Base-by-base conservation (phyloP, 2,329 filamentous ascomycete genomes). In the Aureobasidium sp. region DNA sequence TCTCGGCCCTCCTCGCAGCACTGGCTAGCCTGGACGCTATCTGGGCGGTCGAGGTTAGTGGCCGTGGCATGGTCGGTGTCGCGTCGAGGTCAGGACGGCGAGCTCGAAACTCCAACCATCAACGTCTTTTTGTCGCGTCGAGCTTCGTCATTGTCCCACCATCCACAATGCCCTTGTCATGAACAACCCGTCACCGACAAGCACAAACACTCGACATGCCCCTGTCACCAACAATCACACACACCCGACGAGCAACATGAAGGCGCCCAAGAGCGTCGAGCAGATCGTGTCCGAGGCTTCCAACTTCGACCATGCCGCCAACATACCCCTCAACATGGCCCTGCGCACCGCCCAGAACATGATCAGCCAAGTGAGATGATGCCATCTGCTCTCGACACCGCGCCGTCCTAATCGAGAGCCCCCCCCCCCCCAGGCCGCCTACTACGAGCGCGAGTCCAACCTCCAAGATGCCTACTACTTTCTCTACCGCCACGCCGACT, bases 391-490 rank as follows among this genome's bases (percentile, higher is more conserved):
- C 27, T 7, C 19, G 17, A 31, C 27, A 15, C 33, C 35, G 29
- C 13, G 51, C 25, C 47, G 51, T 65, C 67, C 69, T 60, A 67
- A 59, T 64, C 25, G 35, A n/a, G 33, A 21, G 15, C 21, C 23
- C 66, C 42, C 60, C 38, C 8, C 21, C 23, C 66, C 42, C 60
- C 38, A 96, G 89, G 92, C 90, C 21, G 81, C 84, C 55, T 90
- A 93, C 67, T 96, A 96, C 70, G 82, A 94, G 68, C 82, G 83
- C 43, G 93, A 97, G 73, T 87, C 87, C 68, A 92, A 96, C 74
- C 84, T 90, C 65, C 84, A 91, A 67, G 88, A 94, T 69, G 89
- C 93, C 4, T 99, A 95, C 73, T 82, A 96, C 59, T 84, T 97
- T 62, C 83, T 95, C n/a, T 90, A 94, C 71, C 86, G 94, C 66